Conservation (phyloP, 768 basidiomycete species). For the Termitomyces sp. region DNA sequence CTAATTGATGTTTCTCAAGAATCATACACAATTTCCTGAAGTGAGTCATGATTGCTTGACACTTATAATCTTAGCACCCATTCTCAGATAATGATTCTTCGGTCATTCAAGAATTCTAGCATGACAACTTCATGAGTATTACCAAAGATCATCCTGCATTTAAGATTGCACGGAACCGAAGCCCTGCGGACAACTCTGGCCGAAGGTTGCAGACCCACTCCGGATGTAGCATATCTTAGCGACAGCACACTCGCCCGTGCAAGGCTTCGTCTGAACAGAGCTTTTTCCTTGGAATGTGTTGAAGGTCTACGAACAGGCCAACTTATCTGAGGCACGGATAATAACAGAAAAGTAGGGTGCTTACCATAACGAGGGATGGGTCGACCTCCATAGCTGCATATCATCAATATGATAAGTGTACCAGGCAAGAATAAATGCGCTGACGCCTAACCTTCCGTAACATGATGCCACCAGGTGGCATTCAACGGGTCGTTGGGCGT, state of each 20-base stretch:
- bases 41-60: no score
- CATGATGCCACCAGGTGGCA: slow-evolving; percentile 79
- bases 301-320: slow-evolving; percentile 41
- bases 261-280: slow-evolving; percentile 46
- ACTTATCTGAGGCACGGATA: background rate
- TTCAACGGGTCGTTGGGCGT: slow-evolving; percentile 61
- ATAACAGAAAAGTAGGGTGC: slow-evolving; percentile 12
- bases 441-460: slow-evolving; percentile 52
- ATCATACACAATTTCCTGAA: no score
- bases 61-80: no score
- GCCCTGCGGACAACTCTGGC: slow-evolving; percentile 51
- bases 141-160: background rate
- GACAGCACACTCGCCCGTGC: slow-evolving; percentile 52
- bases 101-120: no score
- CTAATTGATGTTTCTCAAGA: no score
- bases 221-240: slow-evolving; percentile 78
- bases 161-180: slow-evolving; percentile 51
- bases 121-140: background rate
- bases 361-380: slow-evolving; percentile 50
- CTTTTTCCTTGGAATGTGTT: slow-evolving; percentile 69
- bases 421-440: background rate
- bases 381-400: slow-evolving; percentile 53
- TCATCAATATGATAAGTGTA: background rate
- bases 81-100: no score
- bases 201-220: slow-evolving; percentile 63